Evolutionary conservation across 352 stramenopile species (phyloP), one percentile per base, ranked within the genome.

Genomic region (Plasmopara halstedii): DNA sequence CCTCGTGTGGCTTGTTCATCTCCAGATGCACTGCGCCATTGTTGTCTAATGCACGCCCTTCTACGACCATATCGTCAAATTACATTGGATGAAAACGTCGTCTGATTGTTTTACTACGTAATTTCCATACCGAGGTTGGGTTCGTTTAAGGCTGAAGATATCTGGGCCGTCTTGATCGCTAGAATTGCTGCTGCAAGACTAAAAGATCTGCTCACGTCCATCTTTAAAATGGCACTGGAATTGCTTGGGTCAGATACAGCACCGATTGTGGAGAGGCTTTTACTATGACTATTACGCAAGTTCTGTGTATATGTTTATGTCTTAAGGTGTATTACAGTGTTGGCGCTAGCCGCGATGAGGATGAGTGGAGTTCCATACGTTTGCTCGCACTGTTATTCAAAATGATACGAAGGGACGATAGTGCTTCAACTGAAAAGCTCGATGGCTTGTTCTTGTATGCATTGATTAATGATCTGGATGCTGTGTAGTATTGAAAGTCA

Each of bases 1-100:
- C 80, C 22, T 88, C 70, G 17, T 71, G 50, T 2, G 74, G 62
- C n/a, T 83, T 80, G 46, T 85, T 59, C 39, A 75, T 67, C 51
- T 91, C 80, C 23, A 89, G 46, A 37, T 89, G 78, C 21, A 89
- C 77, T 2, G 77, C 89, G 23, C 80, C 77, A 13, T 89, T 39
- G 49, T 91, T 91, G 6, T 77, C 80, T 8, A 91, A 67, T 2
- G 80, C 77, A 13, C 77, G 72, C 9, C 74, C 80, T 46, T 88
- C 80, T 13, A 89, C 73, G 27, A 85, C 73, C 18, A 67, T 50
- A 37, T 86, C 73, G 17, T 70, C 10, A 74, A 54, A 34, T 84
- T 76, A 33, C 88, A 91, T 5, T 68, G 72, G 1, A 69, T 38
- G 17, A 89, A 42, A 3, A 77, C 80, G 10, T 83, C 69, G 40